Conservation (phyloP, 345 rosid genomes). For the Gossypium mustelinum region DNA sequence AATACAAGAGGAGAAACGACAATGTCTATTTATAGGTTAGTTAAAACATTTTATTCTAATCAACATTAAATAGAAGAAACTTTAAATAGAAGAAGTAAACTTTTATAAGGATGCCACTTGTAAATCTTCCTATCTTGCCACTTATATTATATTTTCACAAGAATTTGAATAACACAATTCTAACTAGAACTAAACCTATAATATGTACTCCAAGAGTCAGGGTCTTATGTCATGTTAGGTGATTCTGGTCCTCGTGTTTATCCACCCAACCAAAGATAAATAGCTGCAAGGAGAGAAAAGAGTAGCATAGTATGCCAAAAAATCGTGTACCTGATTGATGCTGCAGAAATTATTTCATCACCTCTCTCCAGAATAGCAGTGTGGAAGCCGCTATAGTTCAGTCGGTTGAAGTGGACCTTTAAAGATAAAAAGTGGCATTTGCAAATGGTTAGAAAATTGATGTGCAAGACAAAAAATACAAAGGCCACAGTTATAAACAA, state of each 20-base stretch:
- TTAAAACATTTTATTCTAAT: no score
- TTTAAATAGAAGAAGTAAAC: no score
- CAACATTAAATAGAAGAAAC: no score
- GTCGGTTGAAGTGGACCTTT: neutral
- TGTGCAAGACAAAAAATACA: neutral
- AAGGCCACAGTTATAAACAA: slow-evolving; percentile 68
- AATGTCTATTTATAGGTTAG: fast-evolving
- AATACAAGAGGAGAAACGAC: no score
- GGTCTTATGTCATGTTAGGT: neutral
- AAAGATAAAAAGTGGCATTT: neutral
- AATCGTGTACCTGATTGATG: slow-evolving; percentile 44
- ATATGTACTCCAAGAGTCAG: neutral
- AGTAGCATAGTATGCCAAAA: slow-evolving; percentile 3
- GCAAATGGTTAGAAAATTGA: neutral
- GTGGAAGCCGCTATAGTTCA: neutral
- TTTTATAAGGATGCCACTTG: no score
- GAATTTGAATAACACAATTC: no score
- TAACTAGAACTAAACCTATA: neutral
- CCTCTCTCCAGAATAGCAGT: neutral
- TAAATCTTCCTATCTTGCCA: no score
- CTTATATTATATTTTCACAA: no score
- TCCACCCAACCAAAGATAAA: slow-evolving; percentile 5
- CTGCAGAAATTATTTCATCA: neutral
- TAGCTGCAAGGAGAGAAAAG: neutral
- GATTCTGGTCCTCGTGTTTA: neutral